These are phyloP conservation scores for Exophiala spinifera DNA, from an alignment of 2,329 filamentous ascomycete species.

Conservation along the genomic window DNA sequence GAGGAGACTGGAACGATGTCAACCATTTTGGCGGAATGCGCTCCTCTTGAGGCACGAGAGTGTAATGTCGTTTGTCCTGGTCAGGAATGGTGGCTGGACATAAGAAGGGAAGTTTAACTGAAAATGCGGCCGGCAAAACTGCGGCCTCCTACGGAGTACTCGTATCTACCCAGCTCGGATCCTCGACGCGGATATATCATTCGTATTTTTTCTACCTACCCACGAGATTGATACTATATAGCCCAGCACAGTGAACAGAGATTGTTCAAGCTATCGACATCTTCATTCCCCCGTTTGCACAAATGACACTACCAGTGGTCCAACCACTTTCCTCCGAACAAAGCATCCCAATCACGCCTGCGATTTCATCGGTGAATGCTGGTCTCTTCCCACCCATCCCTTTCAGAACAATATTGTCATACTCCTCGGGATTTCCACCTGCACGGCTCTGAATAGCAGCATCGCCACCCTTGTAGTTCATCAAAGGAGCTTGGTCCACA, in stretches of 20 bases:
- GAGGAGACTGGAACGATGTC: constrained; percentile 48
- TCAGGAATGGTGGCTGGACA: not conserved
- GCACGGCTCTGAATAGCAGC: constrained; percentile 46
- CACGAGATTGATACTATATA: no score
- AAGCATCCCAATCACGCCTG: constrained; percentile 73
- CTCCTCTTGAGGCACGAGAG: not conserved
- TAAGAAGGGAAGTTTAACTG: not conserved
- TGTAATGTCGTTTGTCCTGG: not conserved
- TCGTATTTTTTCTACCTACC: no score
- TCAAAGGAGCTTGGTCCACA: constrained; percentile 63
- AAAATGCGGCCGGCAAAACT: constrained; percentile 5
- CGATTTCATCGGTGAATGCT: constrained; percentile 68
- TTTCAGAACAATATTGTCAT: constrained; percentile 59
- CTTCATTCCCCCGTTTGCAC: constrained; percentile 74
- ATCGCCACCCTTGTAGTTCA: constrained; percentile 53
- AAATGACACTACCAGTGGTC: constrained; percentile 76
- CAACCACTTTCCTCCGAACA: constrained; percentile 69
- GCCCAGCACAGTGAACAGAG: no score
- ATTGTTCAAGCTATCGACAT: constrained; percentile 38
- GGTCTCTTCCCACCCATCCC: constrained; percentile 56
- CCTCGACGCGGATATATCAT: not conserved
- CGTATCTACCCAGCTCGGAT: no score
- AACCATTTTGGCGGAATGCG: constrained; percentile 40
- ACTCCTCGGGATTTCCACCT: constrained; percentile 60
- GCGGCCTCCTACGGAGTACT: no score